These are phyloP conservation scores for Ceriops decandra DNA, from an alignment of 345 rosid genomes.

Conservation along the genomic window DNA sequence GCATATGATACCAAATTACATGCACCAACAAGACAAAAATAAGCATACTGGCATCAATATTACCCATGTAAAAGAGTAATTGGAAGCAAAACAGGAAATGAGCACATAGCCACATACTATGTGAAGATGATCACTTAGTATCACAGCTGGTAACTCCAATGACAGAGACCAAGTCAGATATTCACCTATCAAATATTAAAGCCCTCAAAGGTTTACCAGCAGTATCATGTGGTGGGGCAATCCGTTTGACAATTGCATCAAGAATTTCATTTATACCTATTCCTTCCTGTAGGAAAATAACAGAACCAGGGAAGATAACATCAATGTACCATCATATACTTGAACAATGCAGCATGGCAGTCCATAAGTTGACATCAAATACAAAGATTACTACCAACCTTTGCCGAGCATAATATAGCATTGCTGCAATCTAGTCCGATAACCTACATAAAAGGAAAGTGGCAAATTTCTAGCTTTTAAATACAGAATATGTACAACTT, in stretches of 20 bases:
- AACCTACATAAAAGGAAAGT: constrained; percentile 45
- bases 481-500: not conserved
- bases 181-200: constrained; percentile 91
- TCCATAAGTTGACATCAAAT: not conserved
- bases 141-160: not conserved
- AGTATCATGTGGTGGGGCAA: constrained; percentile 74
- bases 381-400: constrained; percentile 49
- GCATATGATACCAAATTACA: not conserved
- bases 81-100: not conserved
- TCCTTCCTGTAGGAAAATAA: constrained; percentile 59
- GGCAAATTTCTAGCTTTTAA: not conserved
- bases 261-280: constrained; percentile 85
- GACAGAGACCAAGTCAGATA: constrained; percentile 16
- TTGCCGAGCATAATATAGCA: constrained; percentile 94
- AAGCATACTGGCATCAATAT: not conserved
- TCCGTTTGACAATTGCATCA: constrained; percentile 68
- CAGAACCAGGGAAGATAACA: constrained; percentile 3
- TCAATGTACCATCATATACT: constrained; percentile 8
- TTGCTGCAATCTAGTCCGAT: constrained; percentile 91
- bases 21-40: not conserved
- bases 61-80: not conserved
- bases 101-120: not conserved
- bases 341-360: not conserved
- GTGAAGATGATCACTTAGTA: not conserved
- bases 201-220: constrained; percentile 66